These are phyloP conservation scores for Hymenoscyphus occultus DNA, from an alignment of 2,329 filamentous ascomycete species.

Conservation along the genomic window DNA sequence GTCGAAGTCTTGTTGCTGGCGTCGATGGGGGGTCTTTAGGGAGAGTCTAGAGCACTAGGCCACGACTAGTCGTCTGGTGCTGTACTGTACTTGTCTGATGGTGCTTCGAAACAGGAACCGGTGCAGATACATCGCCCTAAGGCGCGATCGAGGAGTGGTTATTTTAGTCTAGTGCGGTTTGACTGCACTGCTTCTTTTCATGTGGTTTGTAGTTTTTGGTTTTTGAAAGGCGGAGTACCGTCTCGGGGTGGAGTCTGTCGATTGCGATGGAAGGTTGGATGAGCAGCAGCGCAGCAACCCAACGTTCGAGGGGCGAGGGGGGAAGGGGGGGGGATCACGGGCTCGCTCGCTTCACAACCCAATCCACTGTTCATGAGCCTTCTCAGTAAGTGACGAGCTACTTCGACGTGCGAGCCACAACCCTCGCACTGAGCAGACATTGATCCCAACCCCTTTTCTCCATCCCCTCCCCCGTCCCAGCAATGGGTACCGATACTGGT, in stretches of 20 bases:
- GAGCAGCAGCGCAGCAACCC: background rate
- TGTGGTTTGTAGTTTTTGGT: background rate
- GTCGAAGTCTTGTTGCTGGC: background rate
- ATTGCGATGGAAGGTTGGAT: background rate
- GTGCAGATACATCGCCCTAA: background rate
- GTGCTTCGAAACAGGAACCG: slow-evolving; percentile 3
- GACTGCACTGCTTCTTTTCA: background rate
- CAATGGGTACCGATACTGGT: background rate
- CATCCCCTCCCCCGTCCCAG: background rate
- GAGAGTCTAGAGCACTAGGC: background rate
- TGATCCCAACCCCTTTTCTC: background rate
- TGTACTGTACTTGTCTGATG: background rate
- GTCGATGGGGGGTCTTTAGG: background rate
- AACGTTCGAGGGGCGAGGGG: background rate
- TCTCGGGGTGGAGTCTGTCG: slow-evolving; percentile 1
- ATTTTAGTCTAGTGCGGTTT: background rate
- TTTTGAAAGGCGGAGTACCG: background rate
- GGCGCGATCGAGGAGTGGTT: background rate
- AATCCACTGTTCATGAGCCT: background rate
- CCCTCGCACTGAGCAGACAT: background rate
- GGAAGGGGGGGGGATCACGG: background rate
- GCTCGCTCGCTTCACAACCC: background rate
- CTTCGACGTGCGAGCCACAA: background rate
- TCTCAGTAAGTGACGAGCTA: background rate
- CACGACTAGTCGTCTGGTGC: slow-evolving; percentile 1